Base-by-base conservation (phyloP, 148 eudicot genomes). In the Rhododendron mucronatum region DNA sequence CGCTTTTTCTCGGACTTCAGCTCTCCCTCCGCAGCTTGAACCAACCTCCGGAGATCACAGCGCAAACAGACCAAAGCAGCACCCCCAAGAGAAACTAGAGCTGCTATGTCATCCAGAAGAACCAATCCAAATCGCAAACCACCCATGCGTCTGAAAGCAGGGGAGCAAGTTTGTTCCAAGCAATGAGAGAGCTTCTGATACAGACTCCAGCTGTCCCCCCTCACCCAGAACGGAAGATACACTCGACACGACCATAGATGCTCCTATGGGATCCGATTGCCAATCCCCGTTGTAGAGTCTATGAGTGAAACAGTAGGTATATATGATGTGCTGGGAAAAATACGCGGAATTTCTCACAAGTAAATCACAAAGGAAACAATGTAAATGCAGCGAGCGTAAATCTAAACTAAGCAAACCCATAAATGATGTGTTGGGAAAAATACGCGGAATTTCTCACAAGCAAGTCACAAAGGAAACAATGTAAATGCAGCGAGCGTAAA, bases 221-320 rank as follows among this genome's bases (percentile, higher is more conserved):
- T 93, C 92, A 47, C 95, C 96, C 78, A 97, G 71, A 81, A 94
- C 94, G 30, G 93, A 92, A 47, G 98, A 97, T 39, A 95, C 83
- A 39, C 93, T 93, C 33, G 93, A 39, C 65, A 93, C 82, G 41
- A 88, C 89, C 87, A 86, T 90, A 18, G 92, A 86, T 73, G 99
- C 92, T 86, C 93, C 99, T 35, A 86, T 7, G 51, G 94, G 78
- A 89, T 96, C 98, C 45, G 98, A 91, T 83, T 83, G 84, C 96
- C 97, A 96, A 76, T 96, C 99, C 33, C 99, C 99, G 50, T 96
- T 96, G 78, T 95, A 95, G 39, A 96, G 92, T 61, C 98, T 92
- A 53, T 94, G 98, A 20, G 98, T 92, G 87, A 95, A 97, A 84
- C 98, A 94, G 80, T 92, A 95, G 77, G 95, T 92, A 85, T 97